Conservation (phyloP, 371 early-diverging fungal genomes). For the Mortierella sp. region DNA sequence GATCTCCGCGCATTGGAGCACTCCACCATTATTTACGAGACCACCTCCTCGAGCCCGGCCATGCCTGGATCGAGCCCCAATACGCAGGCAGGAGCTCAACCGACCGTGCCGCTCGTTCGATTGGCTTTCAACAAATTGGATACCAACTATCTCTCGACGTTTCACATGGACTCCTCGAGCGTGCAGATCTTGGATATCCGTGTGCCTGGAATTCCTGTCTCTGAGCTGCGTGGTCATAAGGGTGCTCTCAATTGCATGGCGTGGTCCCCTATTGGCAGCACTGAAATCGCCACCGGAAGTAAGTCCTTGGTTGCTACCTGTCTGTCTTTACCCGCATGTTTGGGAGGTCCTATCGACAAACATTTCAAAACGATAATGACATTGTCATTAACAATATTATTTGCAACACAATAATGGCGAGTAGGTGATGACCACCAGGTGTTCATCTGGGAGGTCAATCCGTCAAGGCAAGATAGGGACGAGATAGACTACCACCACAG, state of each 20-base stretch:
- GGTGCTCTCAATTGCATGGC: constrained; percentile 80
- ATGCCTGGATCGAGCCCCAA: constrained; percentile 23
- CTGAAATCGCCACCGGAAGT: constrained; percentile 84
- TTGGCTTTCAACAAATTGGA: constrained; percentile 91
- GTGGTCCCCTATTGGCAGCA: constrained; percentile 86
- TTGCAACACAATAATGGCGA: not conserved
- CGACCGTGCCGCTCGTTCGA: constrained; percentile 80
- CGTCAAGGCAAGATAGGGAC: constrained; percentile 33
- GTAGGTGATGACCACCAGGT: constrained; percentile 84
- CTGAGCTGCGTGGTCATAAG: constrained; percentile 86
- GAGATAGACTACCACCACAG: constrained; percentile 30
- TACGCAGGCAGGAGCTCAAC: constrained; percentile 27
- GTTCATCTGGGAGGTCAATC: constrained; percentile 85
- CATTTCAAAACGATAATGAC: not conserved
- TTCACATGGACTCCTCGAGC: constrained; percentile 84
- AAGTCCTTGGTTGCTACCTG: constrained; percentile 21
- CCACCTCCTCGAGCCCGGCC: constrained; percentile 69
- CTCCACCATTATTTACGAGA: constrained; percentile 97
- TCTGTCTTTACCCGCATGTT: not conserved
- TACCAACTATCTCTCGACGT: constrained; percentile 91
- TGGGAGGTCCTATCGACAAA: not conserved
- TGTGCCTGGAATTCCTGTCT: constrained; percentile 89
- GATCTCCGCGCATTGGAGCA: constrained; percentile 94
- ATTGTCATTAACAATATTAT: not conserved
- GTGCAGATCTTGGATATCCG: constrained; percentile 93